Conservation (phyloP, 1,284 basidiomycete species). For the Xerocomus nothofagi region DNA sequence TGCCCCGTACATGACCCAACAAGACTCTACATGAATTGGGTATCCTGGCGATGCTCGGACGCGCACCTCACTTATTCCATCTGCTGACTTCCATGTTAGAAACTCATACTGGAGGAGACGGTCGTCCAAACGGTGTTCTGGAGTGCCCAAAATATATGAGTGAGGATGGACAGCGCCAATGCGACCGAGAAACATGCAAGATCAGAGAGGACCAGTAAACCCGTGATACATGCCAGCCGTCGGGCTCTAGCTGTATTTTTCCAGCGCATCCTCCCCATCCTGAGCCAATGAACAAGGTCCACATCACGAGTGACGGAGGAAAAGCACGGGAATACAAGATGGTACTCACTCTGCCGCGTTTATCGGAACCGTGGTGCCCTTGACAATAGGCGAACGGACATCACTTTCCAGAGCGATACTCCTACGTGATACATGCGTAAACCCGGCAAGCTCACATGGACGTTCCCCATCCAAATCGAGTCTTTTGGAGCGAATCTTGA, state of each 20-base stretch:
- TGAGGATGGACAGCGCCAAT: constrained; percentile 16
- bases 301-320: constrained; percentile 5
- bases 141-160: constrained; percentile 20
- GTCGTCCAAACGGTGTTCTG: constrained; percentile 31
- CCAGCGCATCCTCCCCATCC: constrained; percentile 14
- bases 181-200: constrained; percentile 18
- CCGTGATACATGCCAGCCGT: constrained; percentile 3
- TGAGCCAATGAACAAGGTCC: constrained; percentile 12
- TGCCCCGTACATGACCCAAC: constrained; percentile 2
- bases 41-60: neutral
- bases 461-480: constrained; percentile 3
- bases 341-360: constrained; percentile 24
- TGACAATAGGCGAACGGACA: constrained; percentile 31
- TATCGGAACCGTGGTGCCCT: constrained; percentile 24
- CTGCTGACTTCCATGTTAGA: constrained; percentile 3
- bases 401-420: constrained; percentile 18
- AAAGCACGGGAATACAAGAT: neutral
- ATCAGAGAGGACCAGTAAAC: constrained; percentile 15
- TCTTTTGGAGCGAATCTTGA: neutral
- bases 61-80: constrained; percentile 4
- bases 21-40: neutral
- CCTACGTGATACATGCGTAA: constrained; percentile 17
- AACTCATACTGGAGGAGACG: constrained; percentile 23
- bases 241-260: constrained; percentile 9
- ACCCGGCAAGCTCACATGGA: constrained; percentile 8